Conservation (phyloP, 2,329 filamentous ascomycete genomes). For the Hirsutella rhossiliensis region DNA sequence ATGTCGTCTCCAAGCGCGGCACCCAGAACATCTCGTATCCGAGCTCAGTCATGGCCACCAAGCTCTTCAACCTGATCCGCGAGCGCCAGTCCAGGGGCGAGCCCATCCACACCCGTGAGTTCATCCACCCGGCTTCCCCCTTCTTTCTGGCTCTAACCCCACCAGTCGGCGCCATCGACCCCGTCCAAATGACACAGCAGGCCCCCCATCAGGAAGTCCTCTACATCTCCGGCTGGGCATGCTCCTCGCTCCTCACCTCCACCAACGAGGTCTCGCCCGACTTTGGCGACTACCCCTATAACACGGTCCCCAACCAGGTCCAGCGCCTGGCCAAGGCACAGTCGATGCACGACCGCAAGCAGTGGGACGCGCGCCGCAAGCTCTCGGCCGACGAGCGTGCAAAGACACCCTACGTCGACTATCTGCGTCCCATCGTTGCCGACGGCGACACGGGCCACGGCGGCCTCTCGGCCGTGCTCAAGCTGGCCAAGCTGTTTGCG, state of each 20-base stretch:
- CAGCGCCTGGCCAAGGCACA: constrained; percentile 94
- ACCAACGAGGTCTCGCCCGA: constrained; percentile 97
- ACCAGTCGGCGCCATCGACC: constrained; percentile 90
- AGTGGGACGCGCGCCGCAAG: constrained; percentile 77
- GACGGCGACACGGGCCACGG: constrained; percentile 96
- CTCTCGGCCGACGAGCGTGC: constrained; percentile 62
- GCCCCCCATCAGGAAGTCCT: constrained; percentile 90
- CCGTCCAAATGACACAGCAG: constrained; percentile 99
- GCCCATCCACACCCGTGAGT: constrained; percentile 82
- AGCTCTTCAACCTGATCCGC: constrained; percentile 81
- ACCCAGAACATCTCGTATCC: constrained; percentile 79
- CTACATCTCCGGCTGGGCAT: constrained; percentile 96
- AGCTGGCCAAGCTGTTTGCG: constrained; percentile 93
- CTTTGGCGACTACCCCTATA: constrained; percentile 98
- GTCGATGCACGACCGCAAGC: constrained; percentile 90
- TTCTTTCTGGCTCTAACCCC: constrained; percentile 5
- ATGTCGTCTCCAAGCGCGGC: constrained; percentile 88
- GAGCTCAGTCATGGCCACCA: constrained; percentile 87
- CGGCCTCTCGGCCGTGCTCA: constrained; percentile 82
- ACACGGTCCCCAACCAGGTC: constrained; percentile 96
- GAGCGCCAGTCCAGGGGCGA: constrained; percentile 67
- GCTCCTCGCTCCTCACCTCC: constrained; percentile 80
- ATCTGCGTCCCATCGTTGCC: constrained; percentile 86
- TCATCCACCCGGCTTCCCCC: not conserved
- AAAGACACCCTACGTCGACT: constrained; percentile 75